Evolutionary conservation across 1,284 basidiomycete species (phyloP).

Genomic region (Marasmius tenuissimus): DNA sequence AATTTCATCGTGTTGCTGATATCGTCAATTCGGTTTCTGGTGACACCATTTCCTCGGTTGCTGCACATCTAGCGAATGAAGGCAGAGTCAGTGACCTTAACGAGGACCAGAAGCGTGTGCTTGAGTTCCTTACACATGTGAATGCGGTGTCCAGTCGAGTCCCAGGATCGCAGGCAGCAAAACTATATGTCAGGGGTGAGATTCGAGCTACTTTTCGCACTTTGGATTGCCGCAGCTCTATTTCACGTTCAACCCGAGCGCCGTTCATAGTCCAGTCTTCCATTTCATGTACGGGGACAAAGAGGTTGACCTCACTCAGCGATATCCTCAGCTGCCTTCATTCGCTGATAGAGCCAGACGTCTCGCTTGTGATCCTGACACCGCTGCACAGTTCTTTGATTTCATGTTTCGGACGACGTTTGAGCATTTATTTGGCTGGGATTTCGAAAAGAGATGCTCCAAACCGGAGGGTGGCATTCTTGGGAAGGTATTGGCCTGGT

Average conservation of each 20-base stretch:
- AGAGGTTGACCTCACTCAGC: slow-evolving; percentile 16
- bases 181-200: slow-evolving; percentile 24
- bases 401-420: slow-evolving; percentile 22
- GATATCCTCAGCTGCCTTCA: slow-evolving; percentile 8
- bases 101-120: slow-evolving; percentile 11
- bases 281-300: slow-evolving; percentile 25
- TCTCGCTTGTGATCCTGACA: slow-evolving; percentile 24
- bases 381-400: slow-evolving; percentile 28
- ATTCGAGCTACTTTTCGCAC: slow-evolving; percentile 24
- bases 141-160: slow-evolving; percentile 25
- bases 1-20: slow-evolving; percentile 14
- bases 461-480: slow-evolving; percentile 21
- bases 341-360: slow-evolving; percentile 14
- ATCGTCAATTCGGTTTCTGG: slow-evolving; percentile 1
- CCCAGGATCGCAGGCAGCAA: slow-evolving; percentile 27
- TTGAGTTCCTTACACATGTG: slow-evolving; percentile 22
- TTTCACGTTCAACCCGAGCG: slow-evolving; percentile 31
- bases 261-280: slow-evolving; percentile 27
- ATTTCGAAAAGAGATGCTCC: slow-evolving; percentile 2
- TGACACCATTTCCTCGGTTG: slow-evolving; percentile 7
- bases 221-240: slow-evolving; percentile 27
- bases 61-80: slow-evolving; percentile 7
- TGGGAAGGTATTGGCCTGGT: slow-evolving; percentile 26
- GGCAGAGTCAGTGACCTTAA: not conserved
- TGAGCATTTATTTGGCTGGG: slow-evolving; percentile 16